A percentile compares a stretch with the other conserved stretches of the same genome.
These are phyloP conservation scores for Nicotiana paniculata DNA, from an alignment of 257 asterid genomes.

Conservation along the genomic window DNA sequence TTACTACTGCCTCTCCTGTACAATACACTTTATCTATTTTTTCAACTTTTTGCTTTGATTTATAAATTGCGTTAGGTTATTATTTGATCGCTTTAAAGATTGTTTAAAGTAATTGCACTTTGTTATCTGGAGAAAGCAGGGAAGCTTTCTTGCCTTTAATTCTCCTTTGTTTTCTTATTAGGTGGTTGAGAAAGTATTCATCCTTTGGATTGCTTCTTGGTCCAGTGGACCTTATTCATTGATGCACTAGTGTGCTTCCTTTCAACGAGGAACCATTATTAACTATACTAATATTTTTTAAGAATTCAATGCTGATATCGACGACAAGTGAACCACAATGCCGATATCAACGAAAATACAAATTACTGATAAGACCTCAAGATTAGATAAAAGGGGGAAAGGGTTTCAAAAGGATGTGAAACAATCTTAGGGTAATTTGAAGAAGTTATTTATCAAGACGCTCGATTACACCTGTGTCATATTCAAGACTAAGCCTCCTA, in stretches of 20 bases:
- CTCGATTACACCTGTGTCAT: conserved; percentile 31
- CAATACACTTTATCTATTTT: no score
- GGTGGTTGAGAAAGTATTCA: conserved; percentile 35
- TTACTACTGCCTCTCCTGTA: neutral
- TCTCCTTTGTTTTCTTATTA: conserved; percentile 43
- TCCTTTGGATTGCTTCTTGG: conserved; percentile 62
- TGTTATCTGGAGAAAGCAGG: neutral
- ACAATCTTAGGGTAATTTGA: conserved; percentile 31
- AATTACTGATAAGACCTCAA: neutral
- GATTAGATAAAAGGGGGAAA: neutral
- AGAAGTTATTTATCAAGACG: conserved; percentile 37
- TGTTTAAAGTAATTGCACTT: neutral
- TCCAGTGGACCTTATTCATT: conserved; percentile 21
- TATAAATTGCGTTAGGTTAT: no score
- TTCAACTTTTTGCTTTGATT: no score
- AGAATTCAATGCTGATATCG: conserved; percentile 11
- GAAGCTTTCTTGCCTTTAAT: conserved; percentile 35
- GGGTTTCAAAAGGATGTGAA: neutral
- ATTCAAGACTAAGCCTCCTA: conserved; percentile 30
- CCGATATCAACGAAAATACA: conserved; percentile 8
- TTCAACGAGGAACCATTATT: no score
- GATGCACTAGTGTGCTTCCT: no score
- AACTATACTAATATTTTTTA: no score
- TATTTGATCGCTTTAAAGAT: no score
- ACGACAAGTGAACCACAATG: neutral